phyloP scores from a whole-genome alignment of 1,284 basidiomycete genomes.

The Cutaneotrichosporon cutaneum region DNA sequence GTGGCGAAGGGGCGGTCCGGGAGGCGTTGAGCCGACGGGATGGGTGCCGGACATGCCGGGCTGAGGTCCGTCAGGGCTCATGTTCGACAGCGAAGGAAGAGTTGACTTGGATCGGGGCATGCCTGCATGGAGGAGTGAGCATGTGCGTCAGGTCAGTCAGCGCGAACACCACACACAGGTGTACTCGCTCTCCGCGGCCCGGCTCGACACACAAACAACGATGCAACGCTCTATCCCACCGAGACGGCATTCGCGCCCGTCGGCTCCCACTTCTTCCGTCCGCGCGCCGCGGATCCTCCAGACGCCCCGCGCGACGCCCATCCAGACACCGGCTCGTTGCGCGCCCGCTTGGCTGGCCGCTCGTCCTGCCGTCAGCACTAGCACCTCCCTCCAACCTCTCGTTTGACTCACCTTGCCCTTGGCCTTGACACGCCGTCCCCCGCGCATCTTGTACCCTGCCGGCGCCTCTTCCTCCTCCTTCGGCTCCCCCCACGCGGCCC shows the following conservation, averaged over 20 bases:
- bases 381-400: constrained; percentile 11
- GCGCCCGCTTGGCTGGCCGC: constrained; percentile 3
- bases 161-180: no score
- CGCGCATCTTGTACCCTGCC: constrained; percentile 34
- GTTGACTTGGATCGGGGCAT: no score
- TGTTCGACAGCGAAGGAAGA: no score
- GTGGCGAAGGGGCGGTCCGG: no score
- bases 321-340: neutral
- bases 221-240: constrained; percentile 27
- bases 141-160: neutral
- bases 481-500: constrained; percentile 1
- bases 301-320: constrained; percentile 13
- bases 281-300: constrained; percentile 12
- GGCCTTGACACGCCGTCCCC: constrained; percentile 41
- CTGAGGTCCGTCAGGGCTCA: no score
- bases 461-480: constrained; percentile 9
- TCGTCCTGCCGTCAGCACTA: constrained; percentile 16
- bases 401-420: constrained; percentile 24
- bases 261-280: constrained; percentile 42
- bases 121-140: no score
- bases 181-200: neutral
- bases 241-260: constrained; percentile 50
- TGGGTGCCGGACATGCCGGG: no score
- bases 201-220: neutral
- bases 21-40: no score